Base-by-base conservation (phyloP, 2,329 filamentous ascomycete species). In the Fusarium sp. region DNA sequence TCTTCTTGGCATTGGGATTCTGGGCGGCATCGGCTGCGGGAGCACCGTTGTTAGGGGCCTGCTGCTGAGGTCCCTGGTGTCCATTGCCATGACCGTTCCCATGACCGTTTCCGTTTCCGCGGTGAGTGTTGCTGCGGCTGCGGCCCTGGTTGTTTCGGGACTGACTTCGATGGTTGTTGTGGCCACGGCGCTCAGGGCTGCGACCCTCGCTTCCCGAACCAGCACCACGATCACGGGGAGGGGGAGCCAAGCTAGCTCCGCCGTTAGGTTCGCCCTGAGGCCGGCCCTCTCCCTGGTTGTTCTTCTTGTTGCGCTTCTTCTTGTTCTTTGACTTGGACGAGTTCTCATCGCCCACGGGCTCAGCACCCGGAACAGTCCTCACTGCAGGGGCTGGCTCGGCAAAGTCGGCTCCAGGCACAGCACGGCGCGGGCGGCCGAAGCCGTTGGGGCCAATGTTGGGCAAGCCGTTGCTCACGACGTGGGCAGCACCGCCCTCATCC, bases 251-350 rank as follows among this genome's bases (percentile, higher is more conserved):
- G 79, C 80, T 84, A 46, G 83, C 85, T 78, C 87, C 81, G 70
- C 83, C 83, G 78, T 85, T 85, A 40, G 81, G 84, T 64, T 86
- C 85, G 22, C 80, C 80, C 65, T 84, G 81, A 16, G 76, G 74
- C 60, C 91, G 92, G 58, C 89, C 90, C 20, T 94, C 93, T 7
- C 87, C 89, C 55, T 96, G 95, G 81, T 95, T 96, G 60, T 90
- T 90, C 85, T 98, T 98, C 88, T 97, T 98, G 75, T 87, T 89
- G 73, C 96, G 91, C 90, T 98, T 98, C 90, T 98, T 98, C 90
- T 98, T 98, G 85, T 98, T 98, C 89, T 98, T 98, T 88, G 98
- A 98, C 77, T 80, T 82, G 94, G 86, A 14, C 93, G 95, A 62
- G 93, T 91, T 93, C 69, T 94, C 93, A 81, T 88, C 92, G 85